A percentile compares a stretch with the other conserved stretches of the same genome.
Evolutionary conservation across 2,329 filamentous ascomycete species (phyloP).

Genomic region (Phoma sp.): DNA sequence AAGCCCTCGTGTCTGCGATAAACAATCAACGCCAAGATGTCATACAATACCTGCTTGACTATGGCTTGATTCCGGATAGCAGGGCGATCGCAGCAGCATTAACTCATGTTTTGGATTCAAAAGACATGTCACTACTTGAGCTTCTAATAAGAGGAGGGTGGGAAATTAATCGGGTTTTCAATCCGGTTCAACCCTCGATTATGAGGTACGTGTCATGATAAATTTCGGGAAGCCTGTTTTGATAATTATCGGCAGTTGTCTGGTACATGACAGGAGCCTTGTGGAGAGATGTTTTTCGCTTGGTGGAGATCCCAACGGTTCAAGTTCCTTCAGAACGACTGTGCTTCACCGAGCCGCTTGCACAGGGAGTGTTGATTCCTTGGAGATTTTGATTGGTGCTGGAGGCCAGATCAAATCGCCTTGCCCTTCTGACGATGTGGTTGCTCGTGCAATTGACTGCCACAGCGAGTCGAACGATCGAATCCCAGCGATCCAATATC

Average conservation of each 20-base stretch:
- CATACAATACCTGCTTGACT: not conserved
- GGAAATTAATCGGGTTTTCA: not conserved
- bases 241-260: not conserved
- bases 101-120: not conserved
- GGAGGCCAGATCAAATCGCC: not conserved
- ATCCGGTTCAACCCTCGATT: not conserved
- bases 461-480: not conserved
- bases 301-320: not conserved
- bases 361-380: not conserved
- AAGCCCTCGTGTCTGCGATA: not conserved
- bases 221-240: not conserved
- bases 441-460: not conserved
- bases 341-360: not conserved
- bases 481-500: not conserved
- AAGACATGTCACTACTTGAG: not conserved
- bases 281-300: not conserved
- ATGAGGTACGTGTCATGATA: not conserved
- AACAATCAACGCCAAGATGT: not conserved
- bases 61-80: not conserved
- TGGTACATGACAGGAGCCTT: not conserved
- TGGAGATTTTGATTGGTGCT: not conserved
- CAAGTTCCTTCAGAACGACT: not conserved
- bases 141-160: not conserved
- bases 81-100: not conserved
- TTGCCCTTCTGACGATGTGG: not conserved